phyloP scores from a whole-genome alignment of 139 green algal species.

The Gonium pectorale region DNA sequence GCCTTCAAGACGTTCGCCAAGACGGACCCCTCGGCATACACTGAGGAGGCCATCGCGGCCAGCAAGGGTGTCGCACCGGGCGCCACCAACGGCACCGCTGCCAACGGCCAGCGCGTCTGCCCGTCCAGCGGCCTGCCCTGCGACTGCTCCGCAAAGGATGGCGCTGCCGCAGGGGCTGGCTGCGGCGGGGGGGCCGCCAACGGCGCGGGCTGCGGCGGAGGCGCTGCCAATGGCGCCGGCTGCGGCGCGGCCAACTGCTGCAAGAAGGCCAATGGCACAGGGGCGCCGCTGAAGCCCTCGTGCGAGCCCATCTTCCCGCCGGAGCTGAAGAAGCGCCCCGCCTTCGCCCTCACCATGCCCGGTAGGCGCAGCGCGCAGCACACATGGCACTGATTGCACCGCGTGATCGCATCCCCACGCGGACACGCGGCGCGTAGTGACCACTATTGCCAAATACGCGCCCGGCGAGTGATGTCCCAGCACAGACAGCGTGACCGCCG shows the following conservation, averaged over 20 bases:
- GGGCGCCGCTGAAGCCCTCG: not conserved
- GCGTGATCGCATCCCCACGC: too few species aligned
- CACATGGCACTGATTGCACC: too few species aligned
- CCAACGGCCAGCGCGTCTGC: conserved; percentile 66
- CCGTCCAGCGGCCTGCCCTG: conserved; percentile 86
- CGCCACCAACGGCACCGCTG: conserved; percentile 30
- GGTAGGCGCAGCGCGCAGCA: too few species aligned
- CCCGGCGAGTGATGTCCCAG: too few species aligned
- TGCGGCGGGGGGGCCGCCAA: conserved; percentile 11
- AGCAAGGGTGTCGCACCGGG: conserved; percentile 53
- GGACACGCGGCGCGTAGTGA: too few species aligned
- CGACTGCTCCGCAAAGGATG: conserved; percentile 64
- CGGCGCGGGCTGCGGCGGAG: conserved; percentile 25
- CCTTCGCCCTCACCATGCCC: conserved; percentile 60
- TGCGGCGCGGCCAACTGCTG: conserved; percentile 29
- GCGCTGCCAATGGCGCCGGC: not conserved
- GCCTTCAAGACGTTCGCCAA: conserved; percentile 96
- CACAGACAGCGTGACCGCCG: too few species aligned
- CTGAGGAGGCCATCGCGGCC: conserved; percentile 84
- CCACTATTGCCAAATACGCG: too few species aligned
- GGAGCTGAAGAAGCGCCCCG: conserved; percentile 78
- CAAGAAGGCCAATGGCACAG: not conserved
- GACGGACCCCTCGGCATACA: conserved; percentile 71
- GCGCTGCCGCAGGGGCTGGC: not conserved
- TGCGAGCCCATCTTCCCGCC: conserved; percentile 94